phyloP scores from a whole-genome alignment of 352 stramenopile species.

The Halophytophthora batemanensis region DNA sequence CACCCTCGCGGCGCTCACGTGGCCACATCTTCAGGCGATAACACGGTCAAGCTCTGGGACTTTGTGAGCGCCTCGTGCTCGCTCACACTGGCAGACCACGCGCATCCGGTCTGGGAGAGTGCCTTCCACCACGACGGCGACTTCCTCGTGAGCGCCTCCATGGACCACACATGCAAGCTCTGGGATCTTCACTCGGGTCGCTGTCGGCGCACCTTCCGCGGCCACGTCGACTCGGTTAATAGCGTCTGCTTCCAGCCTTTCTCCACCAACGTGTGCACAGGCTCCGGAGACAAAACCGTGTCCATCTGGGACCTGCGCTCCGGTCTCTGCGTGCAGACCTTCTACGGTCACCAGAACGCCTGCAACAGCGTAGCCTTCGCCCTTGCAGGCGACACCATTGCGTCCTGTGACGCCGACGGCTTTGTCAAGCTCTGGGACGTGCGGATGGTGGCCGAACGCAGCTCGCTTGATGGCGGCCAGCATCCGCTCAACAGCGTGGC shows the following conservation, averaged over 20 bases:
- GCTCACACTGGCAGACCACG: conserved; percentile 89
- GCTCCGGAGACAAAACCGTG: conserved; percentile 93
- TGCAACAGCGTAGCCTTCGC: conserved; percentile 90
- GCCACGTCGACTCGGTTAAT: conserved; percentile 95
- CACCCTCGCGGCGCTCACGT: conserved; percentile 91
- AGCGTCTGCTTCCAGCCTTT: conserved; percentile 92
- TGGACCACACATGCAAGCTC: conserved; percentile 94
- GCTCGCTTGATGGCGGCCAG: conserved; percentile 81
- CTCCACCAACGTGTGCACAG: conserved; percentile 91
- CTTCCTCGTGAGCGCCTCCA: conserved; percentile 90
- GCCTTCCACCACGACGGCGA: conserved; percentile 93
- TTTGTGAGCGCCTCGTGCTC: conserved; percentile 88
- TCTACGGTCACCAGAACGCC: conserved; percentile 94
- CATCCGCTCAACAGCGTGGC: conserved; percentile 90
- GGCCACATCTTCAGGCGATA: conserved; percentile 90
- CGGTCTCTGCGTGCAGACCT: conserved; percentile 90
- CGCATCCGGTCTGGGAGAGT: conserved; percentile 92
- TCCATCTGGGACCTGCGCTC: conserved; percentile 95
- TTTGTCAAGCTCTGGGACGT: conserved; percentile 96
- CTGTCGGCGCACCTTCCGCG: conserved; percentile 91
- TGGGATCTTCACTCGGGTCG: conserved; percentile 90
- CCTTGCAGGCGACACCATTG: conserved; percentile 86
- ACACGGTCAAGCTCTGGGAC: conserved; percentile 95
- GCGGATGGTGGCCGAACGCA: conserved; percentile 91
- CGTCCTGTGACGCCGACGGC: conserved; percentile 91